Percentiles rank a stretch among this genome's conserved stretches.
Evolutionary conservation across 345 rosid species (phyloP).

Genomic region (Gossypium thurberi): DNA sequence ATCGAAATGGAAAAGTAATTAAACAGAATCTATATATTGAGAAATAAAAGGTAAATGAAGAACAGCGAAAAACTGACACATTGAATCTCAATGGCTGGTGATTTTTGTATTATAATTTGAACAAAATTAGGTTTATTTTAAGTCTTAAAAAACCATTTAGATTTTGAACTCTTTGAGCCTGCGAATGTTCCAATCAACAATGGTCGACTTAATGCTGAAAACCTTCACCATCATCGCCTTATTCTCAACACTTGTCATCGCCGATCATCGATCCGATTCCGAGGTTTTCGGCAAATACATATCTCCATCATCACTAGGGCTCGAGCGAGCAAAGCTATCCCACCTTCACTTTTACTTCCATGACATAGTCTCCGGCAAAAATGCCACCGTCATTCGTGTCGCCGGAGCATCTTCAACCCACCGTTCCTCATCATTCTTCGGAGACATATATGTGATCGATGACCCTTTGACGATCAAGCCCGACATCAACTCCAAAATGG

Average conservation of each 20-base stretch:
- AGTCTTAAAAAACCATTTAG: neutral
- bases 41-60: neutral
- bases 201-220: neutral
- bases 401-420: neutral
- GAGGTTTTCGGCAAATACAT: neutral
- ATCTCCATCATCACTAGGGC: slow-evolving; percentile 1
- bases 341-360: slow-evolving; percentile 11
- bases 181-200: neutral
- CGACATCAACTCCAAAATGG: neutral
- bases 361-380: neutral
- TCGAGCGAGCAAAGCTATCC: neutral
- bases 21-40: too few species aligned
- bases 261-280: neutral
- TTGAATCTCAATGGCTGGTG: neutral
- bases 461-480: slow-evolving; percentile 8
- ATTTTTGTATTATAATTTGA: neutral
- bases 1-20: neutral
- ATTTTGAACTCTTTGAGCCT: neutral
- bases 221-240: neutral
- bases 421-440: neutral
- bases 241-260: neutral
- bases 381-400: neutral
- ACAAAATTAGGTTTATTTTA: neutral
- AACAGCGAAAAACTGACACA: neutral
- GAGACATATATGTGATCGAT: neutral